phyloP scores from a whole-genome alignment of 164 flowering plant species.

The Echeveria elegans region DNA sequence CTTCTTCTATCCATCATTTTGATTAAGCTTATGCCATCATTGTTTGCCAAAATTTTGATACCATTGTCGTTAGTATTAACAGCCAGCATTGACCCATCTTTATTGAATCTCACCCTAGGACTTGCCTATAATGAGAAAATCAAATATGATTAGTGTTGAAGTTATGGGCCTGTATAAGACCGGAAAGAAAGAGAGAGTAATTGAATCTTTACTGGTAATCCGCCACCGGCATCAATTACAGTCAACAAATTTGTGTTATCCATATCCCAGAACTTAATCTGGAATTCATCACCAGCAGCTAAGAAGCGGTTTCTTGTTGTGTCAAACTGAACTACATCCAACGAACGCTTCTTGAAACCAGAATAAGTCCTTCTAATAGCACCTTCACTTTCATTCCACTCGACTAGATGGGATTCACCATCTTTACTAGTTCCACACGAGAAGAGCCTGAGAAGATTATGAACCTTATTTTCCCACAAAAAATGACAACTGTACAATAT shows the following conservation, averaged over 20 bases:
- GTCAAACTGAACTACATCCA: slow-evolving; percentile 81
- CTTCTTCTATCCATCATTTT: slow-evolving; percentile 55
- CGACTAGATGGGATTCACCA: slow-evolving; percentile 80
- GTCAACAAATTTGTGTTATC: slow-evolving; percentile 50
- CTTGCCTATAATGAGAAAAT: slow-evolving; percentile 9
- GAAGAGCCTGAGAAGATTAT: slow-evolving; percentile 46
- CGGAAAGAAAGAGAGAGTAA: not conserved
- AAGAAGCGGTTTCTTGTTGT: slow-evolving; percentile 75
- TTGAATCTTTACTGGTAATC: slow-evolving; percentile 55
- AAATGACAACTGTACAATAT: not conserved
- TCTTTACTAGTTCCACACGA: slow-evolving; percentile 97
- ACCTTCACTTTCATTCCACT: slow-evolving; percentile 98
- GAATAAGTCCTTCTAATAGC: slow-evolving; percentile 63
- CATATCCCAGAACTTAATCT: slow-evolving; percentile 95
- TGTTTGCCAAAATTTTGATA: slow-evolving; percentile 75
- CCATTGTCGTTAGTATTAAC: slow-evolving; percentile 78
- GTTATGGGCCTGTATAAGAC: not conserved
- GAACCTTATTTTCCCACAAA: not conserved
- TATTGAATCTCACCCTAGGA: slow-evolving; percentile 87
- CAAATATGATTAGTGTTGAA: slow-evolving; percentile 7
- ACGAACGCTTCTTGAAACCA: slow-evolving; percentile 73
- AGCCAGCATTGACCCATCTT: slow-evolving; percentile 80
- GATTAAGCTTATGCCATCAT: slow-evolving; percentile 51
- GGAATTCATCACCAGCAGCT: slow-evolving; percentile 88
- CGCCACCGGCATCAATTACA: slow-evolving; percentile 77